Percentiles rank a stretch among this genome's conserved stretches.
Conservation (phyloP, 768 basidiomycete species). For the Hericium erinaceus region DNA sequence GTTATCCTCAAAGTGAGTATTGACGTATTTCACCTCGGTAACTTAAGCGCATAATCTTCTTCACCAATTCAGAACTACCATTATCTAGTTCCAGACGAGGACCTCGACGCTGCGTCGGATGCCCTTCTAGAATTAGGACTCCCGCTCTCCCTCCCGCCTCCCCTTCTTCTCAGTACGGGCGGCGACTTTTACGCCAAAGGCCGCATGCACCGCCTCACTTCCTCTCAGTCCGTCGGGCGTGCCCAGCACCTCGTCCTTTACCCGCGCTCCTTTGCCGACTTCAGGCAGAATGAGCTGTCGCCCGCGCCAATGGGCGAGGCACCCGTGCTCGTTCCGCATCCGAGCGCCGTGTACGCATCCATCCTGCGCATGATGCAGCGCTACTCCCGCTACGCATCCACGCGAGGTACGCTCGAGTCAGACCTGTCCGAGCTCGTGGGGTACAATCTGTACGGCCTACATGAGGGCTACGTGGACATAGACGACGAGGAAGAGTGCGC, state of each 20-base stretch:
- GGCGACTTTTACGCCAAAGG: not conserved
- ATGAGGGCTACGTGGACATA: constrained; percentile 22
- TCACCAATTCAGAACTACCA: not conserved
- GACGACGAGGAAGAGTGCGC: constrained; percentile 23
- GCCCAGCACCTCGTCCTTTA: not conserved
- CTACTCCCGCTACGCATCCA: constrained; percentile 17
- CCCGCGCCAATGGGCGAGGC: not conserved
- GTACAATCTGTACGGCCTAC: constrained; percentile 23
- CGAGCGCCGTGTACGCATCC: constrained; percentile 25
- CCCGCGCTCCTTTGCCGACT: not conserved
- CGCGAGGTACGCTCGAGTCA: constrained; percentile 18
- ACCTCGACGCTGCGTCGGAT: not conserved
- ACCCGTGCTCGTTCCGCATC: constrained; percentile 19
- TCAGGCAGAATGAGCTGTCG: constrained; percentile 24
- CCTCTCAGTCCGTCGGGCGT: not conserved
- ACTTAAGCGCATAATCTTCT: not conserved
- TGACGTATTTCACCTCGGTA: no score
- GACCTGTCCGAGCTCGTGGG: constrained; percentile 28
- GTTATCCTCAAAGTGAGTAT: not conserved
- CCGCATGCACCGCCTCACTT: not conserved
- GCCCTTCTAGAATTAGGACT: not conserved
- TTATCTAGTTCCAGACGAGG: not conserved
- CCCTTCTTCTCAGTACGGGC: not conserved
- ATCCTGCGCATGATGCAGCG: constrained; percentile 23
- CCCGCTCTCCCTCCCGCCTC: not conserved